Conservation (phyloP, 495 filamentous ascomycete species). For the Usnea hakonensis region DNA sequence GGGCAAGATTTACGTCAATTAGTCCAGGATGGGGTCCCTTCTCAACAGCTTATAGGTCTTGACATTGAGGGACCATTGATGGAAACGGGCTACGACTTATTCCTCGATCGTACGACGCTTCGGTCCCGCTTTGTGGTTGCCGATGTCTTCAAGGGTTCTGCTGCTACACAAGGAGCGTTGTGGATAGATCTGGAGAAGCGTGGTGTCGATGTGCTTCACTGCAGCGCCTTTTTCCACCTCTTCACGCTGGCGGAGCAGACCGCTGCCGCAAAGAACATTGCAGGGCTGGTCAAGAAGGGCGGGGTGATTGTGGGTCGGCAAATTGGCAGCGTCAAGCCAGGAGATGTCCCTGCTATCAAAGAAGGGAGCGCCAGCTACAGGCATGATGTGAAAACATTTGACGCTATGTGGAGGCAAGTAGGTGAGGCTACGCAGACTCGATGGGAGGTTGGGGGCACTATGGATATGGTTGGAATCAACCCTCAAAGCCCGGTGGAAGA, state of each 20-base stretch:
- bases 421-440: constrained; percentile 13
- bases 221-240: constrained; percentile 52
- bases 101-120: constrained; percentile 35
- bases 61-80: constrained; percentile 43
- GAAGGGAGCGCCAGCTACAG: constrained; percentile 26
- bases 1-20: constrained; percentile 41
- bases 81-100: constrained; percentile 44
- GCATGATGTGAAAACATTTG: constrained; percentile 41
- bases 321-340: not conserved
- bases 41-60: constrained; percentile 35
- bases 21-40: constrained; percentile 37
- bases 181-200: constrained; percentile 27
- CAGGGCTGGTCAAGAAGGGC: not conserved
- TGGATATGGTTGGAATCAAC: no score
- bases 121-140: constrained; percentile 26
- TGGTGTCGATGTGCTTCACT: constrained; percentile 48
- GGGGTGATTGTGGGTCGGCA: not conserved
- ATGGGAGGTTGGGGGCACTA: no score
- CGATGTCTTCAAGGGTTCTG: constrained; percentile 43
- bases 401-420: constrained; percentile 44
- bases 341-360: constrained; percentile 33
- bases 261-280: constrained; percentile 16
- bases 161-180: constrained; percentile 21
- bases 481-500: no score
- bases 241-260: constrained; percentile 49